phyloP scores from a whole-genome alignment of 768 basidiomycete species.

The Candolleomyces aberdarensis region DNA sequence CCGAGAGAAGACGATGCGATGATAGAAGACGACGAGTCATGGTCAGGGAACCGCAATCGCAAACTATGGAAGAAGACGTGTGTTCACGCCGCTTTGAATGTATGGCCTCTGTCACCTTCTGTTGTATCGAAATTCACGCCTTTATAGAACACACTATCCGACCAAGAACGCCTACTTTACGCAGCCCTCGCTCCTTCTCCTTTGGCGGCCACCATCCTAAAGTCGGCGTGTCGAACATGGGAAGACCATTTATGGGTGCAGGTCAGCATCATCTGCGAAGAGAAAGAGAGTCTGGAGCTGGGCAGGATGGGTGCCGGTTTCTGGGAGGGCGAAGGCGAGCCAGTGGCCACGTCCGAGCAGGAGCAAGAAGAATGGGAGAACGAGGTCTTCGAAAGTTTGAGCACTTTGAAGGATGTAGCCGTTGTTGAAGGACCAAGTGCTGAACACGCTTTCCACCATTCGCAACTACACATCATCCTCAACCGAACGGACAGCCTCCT shows the following conservation, averaged over 20 bases:
- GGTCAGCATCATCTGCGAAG: slow-evolving; percentile 76
- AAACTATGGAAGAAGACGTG: slow-evolving; percentile 89
- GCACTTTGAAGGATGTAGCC: slow-evolving; percentile 52
- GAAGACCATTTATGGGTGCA: slow-evolving; percentile 96
- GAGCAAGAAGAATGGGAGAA: slow-evolving; percentile 65
- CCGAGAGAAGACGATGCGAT: slow-evolving; percentile 44
- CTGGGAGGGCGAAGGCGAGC: slow-evolving; percentile 62
- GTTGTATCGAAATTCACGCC: neutral
- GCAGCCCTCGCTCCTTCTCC: slow-evolving; percentile 78
- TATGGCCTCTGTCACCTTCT: slow-evolving; percentile 27
- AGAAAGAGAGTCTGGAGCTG: slow-evolving; percentile 72
- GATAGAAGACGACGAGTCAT: slow-evolving; percentile 48
- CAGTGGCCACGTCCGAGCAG: slow-evolving; percentile 24
- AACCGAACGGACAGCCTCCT: slow-evolving; percentile 66
- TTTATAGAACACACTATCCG: slow-evolving; percentile 52
- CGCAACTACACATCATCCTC: slow-evolving; percentile 77
- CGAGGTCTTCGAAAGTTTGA: slow-evolving; percentile 57
- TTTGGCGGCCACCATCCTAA: slow-evolving; percentile 62
- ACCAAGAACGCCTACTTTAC: slow-evolving; percentile 81
- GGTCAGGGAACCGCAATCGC: slow-evolving; percentile 75
- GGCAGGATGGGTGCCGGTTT: slow-evolving; percentile 67
- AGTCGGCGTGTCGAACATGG: slow-evolving; percentile 83
- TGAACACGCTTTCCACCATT: slow-evolving; percentile 76
- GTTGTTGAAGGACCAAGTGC: slow-evolving; percentile 65
- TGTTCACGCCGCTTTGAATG: slow-evolving; percentile 73